Conservation (phyloP, 2,329 filamentous ascomycete genomes). For the Phyllosticta citrichinensis region DNA sequence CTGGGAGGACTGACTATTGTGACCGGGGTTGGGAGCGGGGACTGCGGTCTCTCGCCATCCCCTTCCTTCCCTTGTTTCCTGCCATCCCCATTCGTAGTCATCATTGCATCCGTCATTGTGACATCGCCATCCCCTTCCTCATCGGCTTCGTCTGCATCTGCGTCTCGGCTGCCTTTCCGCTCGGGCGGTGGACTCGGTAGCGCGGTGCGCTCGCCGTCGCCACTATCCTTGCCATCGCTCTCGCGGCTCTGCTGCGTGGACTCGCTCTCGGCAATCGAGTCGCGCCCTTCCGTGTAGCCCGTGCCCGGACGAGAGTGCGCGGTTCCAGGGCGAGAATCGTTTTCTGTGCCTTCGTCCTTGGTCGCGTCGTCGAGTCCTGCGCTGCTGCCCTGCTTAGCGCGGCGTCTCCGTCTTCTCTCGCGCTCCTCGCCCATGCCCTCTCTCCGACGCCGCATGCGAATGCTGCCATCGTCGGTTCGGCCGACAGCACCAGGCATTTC, state of each 20-base stretch:
- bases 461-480: conserved; percentile 20
- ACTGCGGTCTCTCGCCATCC: conserved; percentile 1
- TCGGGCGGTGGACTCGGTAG: conserved; percentile 26
- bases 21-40: conserved; percentile 19
- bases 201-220: conserved; percentile 16
- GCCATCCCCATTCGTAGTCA: background rate
- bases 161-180: conserved; percentile 15
- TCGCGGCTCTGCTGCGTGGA: background rate
- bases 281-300: background rate
- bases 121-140: conserved; percentile 1
- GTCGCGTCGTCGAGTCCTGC: background rate
- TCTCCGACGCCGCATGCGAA: conserved; percentile 52
- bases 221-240: conserved; percentile 18
- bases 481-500: conserved; percentile 17
- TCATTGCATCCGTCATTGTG: background rate
- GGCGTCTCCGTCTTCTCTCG: conserved; percentile 54
- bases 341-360: conserved; percentile 6
- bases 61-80: background rate
- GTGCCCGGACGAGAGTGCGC: conserved; percentile 3
- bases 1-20: conserved; percentile 29
- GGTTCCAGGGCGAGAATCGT: conserved; percentile 6
- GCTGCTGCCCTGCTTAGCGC: conserved; percentile 12
- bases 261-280: conserved; percentile 3
- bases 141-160: background rate
- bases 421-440: conserved; percentile 75